Percentiles rank a stretch among this genome's conserved stretches.
Evolutionary conservation across 2,329 filamentous ascomycete genomes (phyloP).

Genomic region (Fonsecaea pedrosoi): DNA sequence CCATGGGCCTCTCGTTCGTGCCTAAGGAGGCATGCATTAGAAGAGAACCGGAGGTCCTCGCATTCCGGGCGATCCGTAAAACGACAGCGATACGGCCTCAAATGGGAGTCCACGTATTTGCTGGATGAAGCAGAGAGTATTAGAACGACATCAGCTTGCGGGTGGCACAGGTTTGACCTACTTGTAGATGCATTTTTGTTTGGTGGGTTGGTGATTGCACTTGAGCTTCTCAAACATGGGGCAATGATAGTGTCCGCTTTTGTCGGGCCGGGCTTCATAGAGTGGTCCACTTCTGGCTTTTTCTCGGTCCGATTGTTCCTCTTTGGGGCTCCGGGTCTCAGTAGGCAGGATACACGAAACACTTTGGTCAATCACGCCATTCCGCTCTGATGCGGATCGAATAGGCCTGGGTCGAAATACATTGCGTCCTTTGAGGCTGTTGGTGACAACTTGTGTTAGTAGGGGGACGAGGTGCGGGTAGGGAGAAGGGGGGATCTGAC

Average conservation of each 20-base stretch:
- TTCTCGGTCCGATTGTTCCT: conserved; percentile 33
- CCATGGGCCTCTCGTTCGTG: conserved; percentile 96
- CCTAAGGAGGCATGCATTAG: conserved; percentile 89
- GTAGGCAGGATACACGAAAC: conserved; percentile 12
- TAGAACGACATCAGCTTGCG: conserved; percentile 36
- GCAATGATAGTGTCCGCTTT: conserved; percentile 89
- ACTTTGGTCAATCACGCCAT: conserved; percentile 24
- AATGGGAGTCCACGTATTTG: conserved; percentile 95
- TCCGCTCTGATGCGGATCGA: conserved; percentile 38
- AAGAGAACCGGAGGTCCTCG: conserved; percentile 87
- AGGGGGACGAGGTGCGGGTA: background rate
- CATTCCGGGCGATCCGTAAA: conserved; percentile 66
- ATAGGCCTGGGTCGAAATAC: conserved; percentile 36
- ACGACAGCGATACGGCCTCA: conserved; percentile 97
- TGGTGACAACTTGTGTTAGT: conserved; percentile 18
- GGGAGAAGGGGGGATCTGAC: conserved; percentile 22
- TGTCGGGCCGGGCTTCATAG: conserved; percentile 36
- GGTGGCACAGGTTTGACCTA: conserved; percentile 60
- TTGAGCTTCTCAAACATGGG: conserved; percentile 72
- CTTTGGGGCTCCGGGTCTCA: conserved; percentile 29
- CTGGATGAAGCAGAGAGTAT: conserved; percentile 55
- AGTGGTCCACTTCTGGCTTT: conserved; percentile 38
- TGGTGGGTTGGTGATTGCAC: conserved; percentile 91
- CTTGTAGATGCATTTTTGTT: conserved; percentile 99
- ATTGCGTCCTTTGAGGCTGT: conserved; percentile 19